Percentiles rank a stretch among this genome's conserved stretches.
These are phyloP conservation scores for Xylaria polymorpha DNA, from an alignment of 2,329 filamentous ascomycete species.

Conservation along the genomic window DNA sequence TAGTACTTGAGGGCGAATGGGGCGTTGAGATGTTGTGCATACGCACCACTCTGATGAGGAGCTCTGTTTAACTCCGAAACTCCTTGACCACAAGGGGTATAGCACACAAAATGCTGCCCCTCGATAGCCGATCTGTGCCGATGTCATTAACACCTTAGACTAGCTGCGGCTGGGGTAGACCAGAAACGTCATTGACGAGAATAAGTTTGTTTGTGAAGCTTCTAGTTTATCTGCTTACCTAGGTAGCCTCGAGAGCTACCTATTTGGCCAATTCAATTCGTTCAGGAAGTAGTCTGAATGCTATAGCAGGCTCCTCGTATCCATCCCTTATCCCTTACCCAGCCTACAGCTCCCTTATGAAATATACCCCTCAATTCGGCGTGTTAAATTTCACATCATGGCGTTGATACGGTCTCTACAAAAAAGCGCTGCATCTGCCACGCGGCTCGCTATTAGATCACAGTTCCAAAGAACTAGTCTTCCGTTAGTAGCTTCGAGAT, in stretches of 20 bases:
- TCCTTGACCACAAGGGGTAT: slow-evolving; percentile 7
- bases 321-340: slow-evolving; percentile 1
- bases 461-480: slow-evolving; percentile 49
- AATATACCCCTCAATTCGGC: neutral
- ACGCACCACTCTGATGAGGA: neutral
- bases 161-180: neutral
- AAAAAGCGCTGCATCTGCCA: slow-evolving; percentile 40
- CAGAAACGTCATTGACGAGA: slow-evolving; percentile 1
- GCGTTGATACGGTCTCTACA: slow-evolving; percentile 45
- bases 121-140: slow-evolving; percentile 10
- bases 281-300: neutral
- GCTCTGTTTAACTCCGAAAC: slow-evolving; percentile 4
- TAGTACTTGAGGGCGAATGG: neutral
- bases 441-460: slow-evolving; percentile 44
- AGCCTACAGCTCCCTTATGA: neutral
- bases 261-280: neutral
- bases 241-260: neutral
- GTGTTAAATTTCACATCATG: slow-evolving; percentile 40
- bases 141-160: slow-evolving; percentile 1
- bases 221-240: too few species aligned
- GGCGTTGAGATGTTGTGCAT: neutral
- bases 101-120: slow-evolving; percentile 6
- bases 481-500: slow-evolving; percentile 46
- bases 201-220: slow-evolving; percentile 10
- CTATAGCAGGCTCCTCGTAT: neutral